phyloP scores from a whole-genome alignment of 257 asterid genomes.

The Gardenia jasminoides region DNA sequence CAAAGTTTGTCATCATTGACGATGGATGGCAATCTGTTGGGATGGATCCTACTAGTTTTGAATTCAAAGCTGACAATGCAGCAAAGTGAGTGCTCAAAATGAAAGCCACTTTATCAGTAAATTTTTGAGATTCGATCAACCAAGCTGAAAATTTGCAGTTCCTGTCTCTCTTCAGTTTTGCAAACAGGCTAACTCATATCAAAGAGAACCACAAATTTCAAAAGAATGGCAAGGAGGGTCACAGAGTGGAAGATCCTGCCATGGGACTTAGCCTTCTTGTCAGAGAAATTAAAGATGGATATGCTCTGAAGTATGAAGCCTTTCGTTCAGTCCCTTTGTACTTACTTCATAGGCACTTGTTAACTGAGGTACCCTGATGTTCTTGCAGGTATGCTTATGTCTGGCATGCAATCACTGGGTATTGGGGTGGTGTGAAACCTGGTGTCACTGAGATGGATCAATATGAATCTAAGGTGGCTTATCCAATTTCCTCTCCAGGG shows the following conservation, averaged over 20 bases:
- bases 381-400: constrained; percentile 59
- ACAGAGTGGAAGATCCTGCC: constrained; percentile 63
- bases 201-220: constrained; percentile 85
- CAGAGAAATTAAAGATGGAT: constrained; percentile 56
- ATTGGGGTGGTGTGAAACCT: constrained; percentile 89
- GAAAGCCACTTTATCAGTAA: not conserved
- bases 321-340: not conserved
- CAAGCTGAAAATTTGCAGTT: not conserved
- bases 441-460: constrained; percentile 60
- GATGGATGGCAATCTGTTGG: constrained; percentile 97
- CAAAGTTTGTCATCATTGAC: constrained; percentile 81
- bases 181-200: constrained; percentile 74
- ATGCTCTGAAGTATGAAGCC: constrained; percentile 53
- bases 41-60: constrained; percentile 65
- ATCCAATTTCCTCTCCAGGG: constrained; percentile 75
- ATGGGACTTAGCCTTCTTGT: constrained; percentile 71
- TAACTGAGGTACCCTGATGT: not conserved
- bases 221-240: constrained; percentile 70
- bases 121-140: not conserved
- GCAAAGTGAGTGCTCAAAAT: constrained; percentile 63
- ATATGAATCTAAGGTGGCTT: constrained; percentile 64
- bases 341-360: not conserved
- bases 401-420: constrained; percentile 90
- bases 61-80: constrained; percentile 56
- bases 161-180: constrained; percentile 55